Base-by-base conservation (phyloP, 805 yeast genomes). In the Helenozyma rhizophorensis region DNA sequence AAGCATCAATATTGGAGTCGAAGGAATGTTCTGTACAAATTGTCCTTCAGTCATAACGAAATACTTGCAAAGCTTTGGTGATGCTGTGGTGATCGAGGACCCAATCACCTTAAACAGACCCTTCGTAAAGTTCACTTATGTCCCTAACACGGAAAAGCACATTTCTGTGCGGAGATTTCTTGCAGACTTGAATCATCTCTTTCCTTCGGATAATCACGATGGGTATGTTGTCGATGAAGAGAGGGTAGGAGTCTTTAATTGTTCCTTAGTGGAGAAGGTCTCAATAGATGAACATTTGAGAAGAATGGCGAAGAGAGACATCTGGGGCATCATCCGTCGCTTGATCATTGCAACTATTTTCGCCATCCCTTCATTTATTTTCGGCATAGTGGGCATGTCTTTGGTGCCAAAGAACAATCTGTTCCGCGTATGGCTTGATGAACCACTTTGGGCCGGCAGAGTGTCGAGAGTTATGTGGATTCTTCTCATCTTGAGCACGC, bases 331-430 rank as follows among this genome's bases (percentile, higher is more conserved):
- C 6, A 58, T 65, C 1, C 47, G 50, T 16, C 66, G 85, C 30
- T 58, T 80, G 16, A 36, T 63, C 0, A 44, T 79, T 7, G 69
- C 85, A 0, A 54, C 75, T 0, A 46, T 74, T 0, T 59, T 78
- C 27, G 82, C 82, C 0, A 72, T 81, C 22, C 81, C 88, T 1
- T 80, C 89, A 2, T 79, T 83, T 50, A 52, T 79, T 4, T 72
- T 83, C 44, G 86, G 84, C 0, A 63, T 80, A 6, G 77, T 81
- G n/a, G 80, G 76, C 3, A 81, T 80, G 88, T 70, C 80, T 5
- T 57, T 80, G 26, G 48, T 78, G 3, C 68, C 76, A 0, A 55
- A 55, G 21, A 28, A 54, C 2, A 66, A 71, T 40, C 15, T 36
- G 0, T 67, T 76, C 36, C 57, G 76, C 16, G 50, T 43, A 39